Percentiles rank a stretch among this genome's conserved stretches.
These are phyloP conservation scores for Cymbopogon citratus DNA, from an alignment of 176 grass and related monocot species.

Conservation along the genomic window DNA sequence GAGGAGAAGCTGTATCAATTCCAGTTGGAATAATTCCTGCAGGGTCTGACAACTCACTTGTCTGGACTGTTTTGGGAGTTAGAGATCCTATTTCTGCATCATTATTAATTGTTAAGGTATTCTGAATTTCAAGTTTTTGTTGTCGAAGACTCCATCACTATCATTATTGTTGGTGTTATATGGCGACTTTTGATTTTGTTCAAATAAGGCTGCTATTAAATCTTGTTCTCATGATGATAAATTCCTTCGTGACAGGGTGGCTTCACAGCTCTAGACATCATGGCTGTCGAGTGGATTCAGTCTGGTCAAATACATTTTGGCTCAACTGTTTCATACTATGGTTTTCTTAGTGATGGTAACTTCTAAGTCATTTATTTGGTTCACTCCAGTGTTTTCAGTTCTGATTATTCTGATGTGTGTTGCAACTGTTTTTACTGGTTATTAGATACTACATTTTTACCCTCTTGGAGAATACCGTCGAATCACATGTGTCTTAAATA, in stretches of 20 bases:
- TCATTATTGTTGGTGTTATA: background rate
- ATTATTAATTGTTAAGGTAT: slow-evolving; percentile 90
- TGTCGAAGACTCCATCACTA: background rate
- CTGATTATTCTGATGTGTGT: background rate
- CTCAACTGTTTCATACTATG: slow-evolving; percentile 96
- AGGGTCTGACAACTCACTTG: slow-evolving; percentile 97
- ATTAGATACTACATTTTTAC: background rate
- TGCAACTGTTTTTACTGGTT: background rate
- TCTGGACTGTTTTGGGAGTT: slow-evolving; percentile 93
- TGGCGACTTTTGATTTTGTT: background rate
- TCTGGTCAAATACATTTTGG: slow-evolving; percentile 77
- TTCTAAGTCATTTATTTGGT: background rate
- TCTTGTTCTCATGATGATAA: slow-evolving; percentile 17
- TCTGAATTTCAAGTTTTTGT: background rate
- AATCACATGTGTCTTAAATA: background rate
- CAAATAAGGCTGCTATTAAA: background rate
- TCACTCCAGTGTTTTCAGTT: background rate
- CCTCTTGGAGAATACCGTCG: background rate
- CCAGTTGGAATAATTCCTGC: slow-evolving; percentile 98
- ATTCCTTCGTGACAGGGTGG: slow-evolving; percentile 61
- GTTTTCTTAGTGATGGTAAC: slow-evolving; percentile 97
- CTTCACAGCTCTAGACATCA: slow-evolving; percentile 64
- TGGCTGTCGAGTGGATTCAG: slow-evolving; percentile 88
- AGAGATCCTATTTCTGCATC: slow-evolving; percentile 96
- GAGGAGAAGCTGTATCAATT: slow-evolving; percentile 84